Percentiles rank a stretch among this genome's conserved stretches.
These are phyloP conservation scores for Trapa bicornis DNA, from an alignment of 345 rosid genomes.

Conservation along the genomic window DNA sequence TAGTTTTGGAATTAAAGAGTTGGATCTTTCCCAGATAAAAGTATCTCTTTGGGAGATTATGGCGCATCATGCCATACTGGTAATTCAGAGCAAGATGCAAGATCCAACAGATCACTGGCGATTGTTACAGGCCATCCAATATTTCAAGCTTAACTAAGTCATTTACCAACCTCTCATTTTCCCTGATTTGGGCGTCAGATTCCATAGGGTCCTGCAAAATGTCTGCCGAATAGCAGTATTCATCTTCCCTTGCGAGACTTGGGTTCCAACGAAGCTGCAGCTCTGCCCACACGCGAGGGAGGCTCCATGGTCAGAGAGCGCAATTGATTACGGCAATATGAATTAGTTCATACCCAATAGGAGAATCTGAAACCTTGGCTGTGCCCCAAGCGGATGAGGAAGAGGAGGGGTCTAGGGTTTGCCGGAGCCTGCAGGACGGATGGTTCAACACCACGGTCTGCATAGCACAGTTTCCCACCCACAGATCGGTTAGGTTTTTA, in stretches of 20 bases:
- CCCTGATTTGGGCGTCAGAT: slow-evolving; percentile 12
- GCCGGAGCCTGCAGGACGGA: slow-evolving; percentile 25
- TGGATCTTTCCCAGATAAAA: not conserved
- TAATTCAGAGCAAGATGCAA: not conserved
- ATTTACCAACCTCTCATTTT: slow-evolving; percentile 29
- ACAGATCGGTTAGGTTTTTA: not conserved
- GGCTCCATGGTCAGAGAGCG: not conserved
- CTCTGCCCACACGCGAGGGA: slow-evolving; percentile 20
- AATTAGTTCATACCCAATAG: not conserved
- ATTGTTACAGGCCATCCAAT: not conserved
- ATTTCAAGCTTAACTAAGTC: not conserved
- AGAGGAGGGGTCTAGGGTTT: slow-evolving; percentile 33
- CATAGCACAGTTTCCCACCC: slow-evolving; percentile 19
- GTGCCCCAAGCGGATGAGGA: slow-evolving; percentile 9
- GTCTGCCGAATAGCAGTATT: slow-evolving; percentile 22
- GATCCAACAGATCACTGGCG: not conserved
- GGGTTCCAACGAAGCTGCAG: slow-evolving; percentile 23
- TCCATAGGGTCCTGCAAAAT: slow-evolving; percentile 15
- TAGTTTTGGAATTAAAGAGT: not conserved
- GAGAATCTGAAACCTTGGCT: slow-evolving; percentile 8
- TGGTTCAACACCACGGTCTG: slow-evolving; percentile 29
- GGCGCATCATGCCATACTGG: not conserved
- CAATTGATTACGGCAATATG: not conserved
- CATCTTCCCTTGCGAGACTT: slow-evolving; percentile 10
- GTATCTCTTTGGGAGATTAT: not conserved